Conservation (phyloP, 306 rosid genomes). For the Ammopiptanthus mongolicus region DNA sequence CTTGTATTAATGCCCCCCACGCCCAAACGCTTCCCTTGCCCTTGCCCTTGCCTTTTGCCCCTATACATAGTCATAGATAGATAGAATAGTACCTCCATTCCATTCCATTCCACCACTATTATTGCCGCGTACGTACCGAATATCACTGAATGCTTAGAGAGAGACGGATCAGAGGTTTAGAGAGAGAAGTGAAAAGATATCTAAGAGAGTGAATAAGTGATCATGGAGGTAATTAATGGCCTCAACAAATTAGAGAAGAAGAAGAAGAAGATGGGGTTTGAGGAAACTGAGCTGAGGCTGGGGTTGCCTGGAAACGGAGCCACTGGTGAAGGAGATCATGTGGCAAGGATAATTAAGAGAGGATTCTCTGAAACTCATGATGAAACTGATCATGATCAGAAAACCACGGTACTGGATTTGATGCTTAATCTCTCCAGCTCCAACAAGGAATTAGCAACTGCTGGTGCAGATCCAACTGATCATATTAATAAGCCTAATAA, state of each 20-base stretch:
- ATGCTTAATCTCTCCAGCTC: conserved; percentile 58
- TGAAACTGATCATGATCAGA: conserved; percentile 1
- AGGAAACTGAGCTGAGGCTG: conserved; percentile 75
- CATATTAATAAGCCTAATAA: conserved; percentile 33
- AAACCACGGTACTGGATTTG: conserved; percentile 37
- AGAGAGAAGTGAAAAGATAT: conserved; percentile 32
- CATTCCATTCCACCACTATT: conserved; percentile 19
- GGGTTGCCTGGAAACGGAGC: conserved; percentile 50
- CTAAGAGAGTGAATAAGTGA: conserved; percentile 8
- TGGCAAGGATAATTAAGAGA: conserved; percentile 46
- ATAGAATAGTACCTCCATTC: conserved; percentile 9
- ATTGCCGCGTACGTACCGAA: no score
- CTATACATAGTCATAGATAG: no score
- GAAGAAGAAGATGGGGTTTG: conserved; percentile 41
- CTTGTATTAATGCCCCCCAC: conserved; percentile 41
- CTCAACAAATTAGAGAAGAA: no score
- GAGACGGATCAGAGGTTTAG: conserved; percentile 17
- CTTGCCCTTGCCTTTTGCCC: no score
- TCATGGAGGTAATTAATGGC: conserved; percentile 32
- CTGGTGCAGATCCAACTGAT: conserved; percentile 22
- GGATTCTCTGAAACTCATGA: conserved; percentile 51
- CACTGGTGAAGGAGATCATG: conserved; percentile 24
- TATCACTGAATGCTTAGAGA: conserved; percentile 35
- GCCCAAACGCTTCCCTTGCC: not conserved
- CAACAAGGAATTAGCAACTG: conserved; percentile 27